These are phyloP conservation scores for Neospora caninum DNA, from an alignment of 169 alveolate species.

Conservation along the genomic window DNA sequence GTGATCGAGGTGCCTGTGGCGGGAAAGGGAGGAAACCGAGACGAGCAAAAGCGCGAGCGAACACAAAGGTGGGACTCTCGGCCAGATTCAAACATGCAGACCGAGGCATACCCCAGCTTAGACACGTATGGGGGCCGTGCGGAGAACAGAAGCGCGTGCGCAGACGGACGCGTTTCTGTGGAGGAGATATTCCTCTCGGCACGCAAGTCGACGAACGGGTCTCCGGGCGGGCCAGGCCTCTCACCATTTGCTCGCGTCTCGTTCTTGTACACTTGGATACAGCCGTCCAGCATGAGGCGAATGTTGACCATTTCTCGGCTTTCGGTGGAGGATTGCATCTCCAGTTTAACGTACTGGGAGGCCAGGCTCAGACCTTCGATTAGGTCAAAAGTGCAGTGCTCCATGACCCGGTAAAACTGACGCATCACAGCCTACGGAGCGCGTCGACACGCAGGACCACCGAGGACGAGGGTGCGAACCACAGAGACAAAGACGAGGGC, in stretches of 20 bases:
- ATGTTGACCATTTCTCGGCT: slow-evolving; percentile 25
- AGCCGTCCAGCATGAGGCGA: slow-evolving; percentile 39
- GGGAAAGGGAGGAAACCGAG: too few species aligned
- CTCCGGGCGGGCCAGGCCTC: not conserved
- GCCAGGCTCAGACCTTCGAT: slow-evolving; percentile 12
- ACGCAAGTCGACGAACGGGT: too few species aligned
- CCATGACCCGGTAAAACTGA: slow-evolving; percentile 45
- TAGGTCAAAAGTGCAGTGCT: not conserved
- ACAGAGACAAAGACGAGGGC: not conserved
- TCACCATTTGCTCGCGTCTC: slow-evolving; percentile 28
- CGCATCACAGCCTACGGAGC: not conserved
- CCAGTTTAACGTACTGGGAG: slow-evolving; percentile 37
- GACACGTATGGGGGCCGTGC: too few species aligned
- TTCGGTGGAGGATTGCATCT: slow-evolving; percentile 41
- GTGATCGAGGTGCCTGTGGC: not conserved
- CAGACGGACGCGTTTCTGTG: too few species aligned
- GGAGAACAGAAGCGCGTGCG: too few species aligned
- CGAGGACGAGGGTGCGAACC: not conserved
- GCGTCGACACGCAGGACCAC: not conserved
- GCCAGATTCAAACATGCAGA: too few species aligned
- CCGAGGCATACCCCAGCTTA: too few species aligned
- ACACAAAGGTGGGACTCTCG: too few species aligned
- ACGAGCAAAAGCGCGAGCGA: too few species aligned
- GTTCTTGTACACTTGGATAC: slow-evolving; percentile 41
- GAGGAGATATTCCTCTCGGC: too few species aligned